Evolutionary conservation across 352 stramenopile species (phyloP).

Genomic region (Elongisporangium undulatum): DNA sequence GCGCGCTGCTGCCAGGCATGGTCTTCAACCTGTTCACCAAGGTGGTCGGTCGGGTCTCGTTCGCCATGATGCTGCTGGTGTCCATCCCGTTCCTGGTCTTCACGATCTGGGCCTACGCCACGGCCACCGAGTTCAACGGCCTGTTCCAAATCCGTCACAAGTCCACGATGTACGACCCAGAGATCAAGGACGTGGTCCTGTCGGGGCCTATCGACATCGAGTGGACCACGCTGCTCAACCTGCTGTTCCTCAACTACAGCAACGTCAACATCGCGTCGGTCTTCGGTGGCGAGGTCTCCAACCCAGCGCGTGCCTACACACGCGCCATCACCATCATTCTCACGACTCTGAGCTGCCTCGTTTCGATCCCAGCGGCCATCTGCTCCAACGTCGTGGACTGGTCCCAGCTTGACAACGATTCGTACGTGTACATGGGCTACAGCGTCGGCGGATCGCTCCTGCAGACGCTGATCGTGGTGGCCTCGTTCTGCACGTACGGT

Average conservation of each 20-base stretch:
- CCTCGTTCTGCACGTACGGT: too few species aligned
- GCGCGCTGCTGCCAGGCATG: conserved; percentile 50
- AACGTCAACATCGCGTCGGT: conserved; percentile 69
- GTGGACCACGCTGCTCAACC: conserved; percentile 77
- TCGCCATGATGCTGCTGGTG: conserved; percentile 7
- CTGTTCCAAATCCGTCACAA: conserved; percentile 4
- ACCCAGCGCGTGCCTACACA: conserved; percentile 54
- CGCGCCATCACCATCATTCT: not conserved
- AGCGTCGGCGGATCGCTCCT: too few species aligned
- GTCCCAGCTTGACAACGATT: conserved; percentile 66
- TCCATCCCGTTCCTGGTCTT: conserved; percentile 14
- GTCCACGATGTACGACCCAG: not conserved
- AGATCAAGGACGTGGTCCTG: not conserved
- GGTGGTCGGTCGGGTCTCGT: conserved; percentile 7
- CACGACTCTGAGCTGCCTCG: not conserved
- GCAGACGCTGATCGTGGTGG: too few species aligned
- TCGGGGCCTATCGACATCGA: conserved; percentile 14
- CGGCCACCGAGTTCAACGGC: not conserved
- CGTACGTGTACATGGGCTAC: conserved; percentile 66
- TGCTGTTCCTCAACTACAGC: conserved; percentile 91
- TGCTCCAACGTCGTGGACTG: conserved; percentile 25
- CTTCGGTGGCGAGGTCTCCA: conserved; percentile 74
- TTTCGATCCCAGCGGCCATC: conserved; percentile 5
- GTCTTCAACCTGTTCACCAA: conserved; percentile 9
- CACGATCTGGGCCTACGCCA: conserved; percentile 9